Evolutionary conservation across 345 rosid species (phyloP).

Genomic region (Populus ilicifolia): DNA sequence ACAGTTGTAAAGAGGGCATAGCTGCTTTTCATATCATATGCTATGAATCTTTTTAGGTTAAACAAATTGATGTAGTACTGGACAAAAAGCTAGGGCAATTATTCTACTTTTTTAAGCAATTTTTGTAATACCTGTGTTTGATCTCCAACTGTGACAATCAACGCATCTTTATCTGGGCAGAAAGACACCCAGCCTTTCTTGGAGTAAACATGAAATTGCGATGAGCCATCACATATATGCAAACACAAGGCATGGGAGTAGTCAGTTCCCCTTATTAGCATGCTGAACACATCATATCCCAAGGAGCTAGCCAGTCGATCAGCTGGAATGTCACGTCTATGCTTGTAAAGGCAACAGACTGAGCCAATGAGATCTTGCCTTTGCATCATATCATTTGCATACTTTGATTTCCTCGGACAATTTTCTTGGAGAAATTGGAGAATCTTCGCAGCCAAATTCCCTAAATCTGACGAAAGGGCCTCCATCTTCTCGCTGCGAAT

Average conservation of each 20-base stretch:
- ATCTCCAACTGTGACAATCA: conserved; percentile 72
- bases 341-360: conserved; percentile 50
- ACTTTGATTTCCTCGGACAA: conserved; percentile 1
- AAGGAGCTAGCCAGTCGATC: conserved; percentile 26
- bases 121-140: conserved; percentile 48
- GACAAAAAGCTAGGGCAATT: too few relatives aligned
- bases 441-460: conserved; percentile 49
- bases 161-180: conserved; percentile 53
- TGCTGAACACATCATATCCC: conserved; percentile 66
- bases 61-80: neutral
- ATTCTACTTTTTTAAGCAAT: neutral
- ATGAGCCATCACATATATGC: conserved; percentile 45
- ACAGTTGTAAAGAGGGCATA: conserved; percentile 19
- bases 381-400: conserved; percentile 3
- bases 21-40: neutral
- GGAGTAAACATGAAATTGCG: conserved; percentile 79
- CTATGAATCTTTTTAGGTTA: neutral
- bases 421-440: conserved; percentile 21
- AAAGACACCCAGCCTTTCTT: conserved; percentile 86
- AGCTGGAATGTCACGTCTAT: conserved; percentile 19
- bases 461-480: conserved; percentile 35
- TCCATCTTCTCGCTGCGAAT: conserved; percentile 64
- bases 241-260: conserved; percentile 65
- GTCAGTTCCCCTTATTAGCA: conserved; percentile 71
- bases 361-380: conserved; percentile 29